Evolutionary conservation across 1,284 basidiomycete species (phyloP), one percentile per base, ranked within the genome.

Genomic region (Boletus sp.): DNA sequence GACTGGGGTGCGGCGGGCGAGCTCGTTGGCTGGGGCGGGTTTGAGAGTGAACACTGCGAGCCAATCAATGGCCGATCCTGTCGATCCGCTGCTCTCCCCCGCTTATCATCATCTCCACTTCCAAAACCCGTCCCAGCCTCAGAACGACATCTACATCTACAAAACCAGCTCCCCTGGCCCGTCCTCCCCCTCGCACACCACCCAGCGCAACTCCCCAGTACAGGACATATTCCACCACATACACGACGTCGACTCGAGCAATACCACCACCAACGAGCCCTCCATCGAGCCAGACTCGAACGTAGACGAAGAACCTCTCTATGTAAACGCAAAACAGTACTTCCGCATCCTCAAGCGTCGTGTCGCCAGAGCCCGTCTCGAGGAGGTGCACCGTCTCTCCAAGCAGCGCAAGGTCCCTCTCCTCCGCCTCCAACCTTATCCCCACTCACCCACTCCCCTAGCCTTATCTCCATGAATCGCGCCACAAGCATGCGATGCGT

Each of bases 251-350:
- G 56, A 59, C 16, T 16, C 50, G 17, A 10, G 32, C 14, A 56
- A 45, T n/a, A n/a, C n/a, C n/a, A n/a, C n/a, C 39, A 34, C 19
- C 14, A 45, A 39, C 7, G 60, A 68, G 4, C 40, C 45, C 47
- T 33, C 39, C 27, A 36, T 58, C 45, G 61, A 63, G 2, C 34
- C 34, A 14, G 65, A 69, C 46, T 27, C 42, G 5, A 55, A 50
- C 49, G 73, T 90, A 60, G 93, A 95, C 70, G 92, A 96, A 59
- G 93, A 96, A 65, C 94, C 94, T 23, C 81, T 96, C 56, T 95
- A 94, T 71, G 94, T 97, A 54, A 97, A 97, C 62, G 94, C 94
- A 42, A 97, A 97, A 68, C 94, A 97, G 71, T 97, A 96, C 68
- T 91, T 94, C 61, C 88, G 94, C 60, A 97, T 97, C 64, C 78